A percentile compares a stretch with the other conserved stretches of the same genome.
These are phyloP conservation scores for Kingdonia uniflora DNA, from an alignment of 164 flowering plant species.

Conservation along the genomic window DNA sequence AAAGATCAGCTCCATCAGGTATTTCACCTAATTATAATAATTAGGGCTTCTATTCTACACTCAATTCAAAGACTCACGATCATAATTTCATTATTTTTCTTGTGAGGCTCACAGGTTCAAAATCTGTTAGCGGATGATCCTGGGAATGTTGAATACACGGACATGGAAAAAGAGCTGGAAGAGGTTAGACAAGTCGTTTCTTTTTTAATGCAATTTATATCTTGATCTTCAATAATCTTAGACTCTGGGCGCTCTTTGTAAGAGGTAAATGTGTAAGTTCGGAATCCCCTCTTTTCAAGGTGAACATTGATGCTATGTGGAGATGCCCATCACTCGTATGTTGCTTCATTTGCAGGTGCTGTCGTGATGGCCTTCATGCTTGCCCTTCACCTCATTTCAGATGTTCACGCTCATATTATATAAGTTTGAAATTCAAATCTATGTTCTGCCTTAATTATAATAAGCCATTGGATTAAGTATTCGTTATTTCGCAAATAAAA, in stretches of 20 bases:
- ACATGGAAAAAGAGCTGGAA: neutral
- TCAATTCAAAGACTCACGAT: too few species aligned
- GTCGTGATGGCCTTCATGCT: slow-evolving; percentile 58
- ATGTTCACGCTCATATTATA: slow-evolving; percentile 45
- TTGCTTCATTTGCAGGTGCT: slow-evolving; percentile 95
- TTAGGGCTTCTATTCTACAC: too few species aligned
- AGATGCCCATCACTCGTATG: slow-evolving; percentile 72
- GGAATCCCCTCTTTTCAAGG: slow-evolving; percentile 32
- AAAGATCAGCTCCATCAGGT: slow-evolving; percentile 76
- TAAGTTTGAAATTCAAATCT: slow-evolving; percentile 44
- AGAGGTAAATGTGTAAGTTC: too few species aligned
- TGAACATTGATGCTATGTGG: slow-evolving; percentile 29
- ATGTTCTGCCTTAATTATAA: slow-evolving; percentile 8
- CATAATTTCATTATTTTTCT: too few species aligned
- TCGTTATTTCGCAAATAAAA: slow-evolving; percentile 11
- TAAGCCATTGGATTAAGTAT: neutral
- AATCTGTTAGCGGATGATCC: neutral
- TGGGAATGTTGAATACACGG: neutral
- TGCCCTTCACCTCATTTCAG: slow-evolving; percentile 52
- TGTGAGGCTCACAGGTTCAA: slow-evolving; percentile 44
- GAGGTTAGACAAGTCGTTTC: slow-evolving; percentile 4
- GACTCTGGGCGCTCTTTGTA: neutral
- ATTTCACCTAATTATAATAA: neutral
- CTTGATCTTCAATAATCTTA: neutral
- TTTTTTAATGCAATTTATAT: neutral